Base-by-base conservation (phyloP, 2,329 filamentous ascomycete species). In the Penicillium occitanis region DNA sequence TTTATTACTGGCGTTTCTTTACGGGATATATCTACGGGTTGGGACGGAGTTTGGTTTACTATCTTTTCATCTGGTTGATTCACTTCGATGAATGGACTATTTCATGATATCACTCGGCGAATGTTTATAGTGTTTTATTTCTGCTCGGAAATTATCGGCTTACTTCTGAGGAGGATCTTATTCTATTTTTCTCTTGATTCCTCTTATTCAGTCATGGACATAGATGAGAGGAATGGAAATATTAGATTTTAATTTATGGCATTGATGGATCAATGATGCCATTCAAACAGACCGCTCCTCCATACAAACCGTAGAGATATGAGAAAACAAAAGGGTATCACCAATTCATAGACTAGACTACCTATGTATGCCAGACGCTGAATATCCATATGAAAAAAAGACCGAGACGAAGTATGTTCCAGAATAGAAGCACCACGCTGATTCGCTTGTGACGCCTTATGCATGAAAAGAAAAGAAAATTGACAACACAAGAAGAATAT, bases 51-150 rank as follows among this genome's bases (percentile, higher is more conserved):
- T 63, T 63, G 48, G 48, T 44, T 63, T 53, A 8, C 6, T 30
- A 42, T 44, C 35, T 44, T 44, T 37, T 57, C 53, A 22, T n/a
- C 17, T 33, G 28, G 28, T 68, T 64, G 28, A 64, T 66, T 57
- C 65, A 60, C 5, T 22, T 14, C n/a, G n/a, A 37, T 69, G 62
- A 61, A 58, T 65, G 46, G 37, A 65, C 51, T 57, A 61, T 37
- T 63, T 65, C 33, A 65, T 65, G 64, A 65, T 65, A 65, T 65
- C 64, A 65, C 64, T 65, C 58, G 58, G 64, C 64, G 48, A 66
- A 44, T 66, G 44, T 62, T 57, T 51, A 63, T 64, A 30, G 37
- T 63, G 19, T 46, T 61, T 58, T 10, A 14, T 25, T 42, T 42
- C 37, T 37, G 53, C 55, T 46, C 28, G 33, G 30, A 17, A 28